Conservation (phyloP, 202 grass and related monocot genomes). For the Cymbopogon flexuosus region DNA sequence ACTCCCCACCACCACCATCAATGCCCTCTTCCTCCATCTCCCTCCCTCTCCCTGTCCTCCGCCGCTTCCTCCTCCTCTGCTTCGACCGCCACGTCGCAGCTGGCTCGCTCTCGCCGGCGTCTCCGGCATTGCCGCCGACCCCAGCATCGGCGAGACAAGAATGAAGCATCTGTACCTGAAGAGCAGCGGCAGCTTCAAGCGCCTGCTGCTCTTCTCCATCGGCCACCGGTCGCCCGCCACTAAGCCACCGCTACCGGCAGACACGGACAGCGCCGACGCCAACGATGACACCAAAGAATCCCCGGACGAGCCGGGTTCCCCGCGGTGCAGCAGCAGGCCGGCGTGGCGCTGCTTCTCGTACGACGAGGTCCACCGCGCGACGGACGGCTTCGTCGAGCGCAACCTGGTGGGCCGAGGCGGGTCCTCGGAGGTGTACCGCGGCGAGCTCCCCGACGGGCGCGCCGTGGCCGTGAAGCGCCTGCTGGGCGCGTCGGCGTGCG, state of each 20-base stretch:
- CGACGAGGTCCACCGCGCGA: conserved; percentile 64
- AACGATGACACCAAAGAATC: not conserved
- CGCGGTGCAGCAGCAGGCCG: conserved; percentile 3
- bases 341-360: conserved; percentile 80
- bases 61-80: not conserved
- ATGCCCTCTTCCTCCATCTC: not conserved
- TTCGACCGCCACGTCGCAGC: not conserved
- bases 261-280: no score
- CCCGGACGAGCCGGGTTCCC: not conserved
- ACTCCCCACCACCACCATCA: not conserved
- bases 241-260: not conserved
- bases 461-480: conserved; percentile 88
- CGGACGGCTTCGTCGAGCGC: conserved; percentile 45
- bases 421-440: conserved; percentile 88
- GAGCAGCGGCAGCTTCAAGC: conserved; percentile 46
- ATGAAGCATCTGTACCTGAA: conserved; percentile 51
- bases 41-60: not conserved
- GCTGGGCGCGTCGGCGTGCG: conserved; percentile 50
- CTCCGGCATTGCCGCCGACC: not conserved
- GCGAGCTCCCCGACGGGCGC: conserved; percentile 43
- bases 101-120: not conserved
- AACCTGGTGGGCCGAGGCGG: conserved; percentile 87
- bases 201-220: conserved; percentile 54
- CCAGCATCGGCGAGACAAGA: no score
- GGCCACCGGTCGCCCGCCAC: conserved; percentile 3